phyloP scores from a whole-genome alignment of 139 green algal genomes.

The Chlorella vulgaris region DNA sequence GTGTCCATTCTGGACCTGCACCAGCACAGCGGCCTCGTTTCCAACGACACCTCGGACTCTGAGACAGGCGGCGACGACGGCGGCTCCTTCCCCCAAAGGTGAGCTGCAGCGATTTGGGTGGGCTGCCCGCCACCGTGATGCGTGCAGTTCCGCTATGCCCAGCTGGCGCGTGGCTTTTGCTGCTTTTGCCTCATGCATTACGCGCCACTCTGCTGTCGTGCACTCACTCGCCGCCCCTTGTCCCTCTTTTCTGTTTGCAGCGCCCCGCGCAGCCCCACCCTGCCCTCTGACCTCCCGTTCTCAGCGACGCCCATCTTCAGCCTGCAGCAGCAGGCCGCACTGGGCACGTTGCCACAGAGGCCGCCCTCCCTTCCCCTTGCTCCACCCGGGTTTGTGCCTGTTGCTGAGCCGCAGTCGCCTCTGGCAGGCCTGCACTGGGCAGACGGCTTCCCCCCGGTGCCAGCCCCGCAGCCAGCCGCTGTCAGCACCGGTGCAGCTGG shows the following conservation, averaged over 20 bases:
- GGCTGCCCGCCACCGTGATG: too few relatives aligned
- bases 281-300: background rate
- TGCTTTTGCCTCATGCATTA: too few relatives aligned
- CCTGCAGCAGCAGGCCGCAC: background rate
- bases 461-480: background rate
- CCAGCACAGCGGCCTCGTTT: slow-evolving; percentile 9
- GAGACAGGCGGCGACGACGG: slow-evolving; percentile 2
- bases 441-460: background rate
- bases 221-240: background rate
- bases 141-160: too few relatives aligned
- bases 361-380: background rate
- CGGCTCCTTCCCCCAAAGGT: background rate
- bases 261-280: background rate
- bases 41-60: background rate
- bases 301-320: background rate
- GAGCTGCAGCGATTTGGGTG: too few relatives aligned
- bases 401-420: slow-evolving; percentile 7
- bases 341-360: background rate
- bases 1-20: slow-evolving; percentile 24
- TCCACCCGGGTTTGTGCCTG: background rate
- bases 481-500: background rate
- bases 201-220: background rate
- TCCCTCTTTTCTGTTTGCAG: background rate
- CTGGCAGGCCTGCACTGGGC: slow-evolving; percentile 20
- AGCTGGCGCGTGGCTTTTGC: too few relatives aligned